Evolutionary conservation across 768 basidiomycete species (phyloP).

Genomic region (Cystobasidium onofrii): DNA sequence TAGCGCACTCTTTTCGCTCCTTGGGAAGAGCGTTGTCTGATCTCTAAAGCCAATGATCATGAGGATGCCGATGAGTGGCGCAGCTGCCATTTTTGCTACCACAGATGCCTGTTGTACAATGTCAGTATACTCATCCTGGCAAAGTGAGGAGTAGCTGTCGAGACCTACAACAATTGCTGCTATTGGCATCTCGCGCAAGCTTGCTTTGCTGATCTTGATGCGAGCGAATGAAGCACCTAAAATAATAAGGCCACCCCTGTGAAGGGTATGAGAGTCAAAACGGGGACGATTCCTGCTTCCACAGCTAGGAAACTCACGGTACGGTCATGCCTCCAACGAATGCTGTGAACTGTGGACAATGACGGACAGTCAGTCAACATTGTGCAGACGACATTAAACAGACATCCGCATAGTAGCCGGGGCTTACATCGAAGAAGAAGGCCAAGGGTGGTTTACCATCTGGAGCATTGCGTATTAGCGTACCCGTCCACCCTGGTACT

Average conservation of each 20-base stretch:
- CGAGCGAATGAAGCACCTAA: constrained; percentile 31
- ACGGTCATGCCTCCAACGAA: constrained; percentile 32
- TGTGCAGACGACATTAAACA: no score
- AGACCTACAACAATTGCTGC: constrained; percentile 16
- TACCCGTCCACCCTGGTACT: constrained; percentile 22
- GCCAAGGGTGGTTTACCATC: constrained; percentile 25
- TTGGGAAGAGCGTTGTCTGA: constrained; percentile 21
- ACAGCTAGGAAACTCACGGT: neutral
- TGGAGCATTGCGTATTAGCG: constrained; percentile 18
- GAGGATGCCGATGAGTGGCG: constrained; percentile 27
- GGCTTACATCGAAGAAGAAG: constrained; percentile 29
- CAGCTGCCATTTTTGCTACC: constrained; percentile 8
- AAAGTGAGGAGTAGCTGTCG: neutral
- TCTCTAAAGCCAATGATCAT: constrained; percentile 17
- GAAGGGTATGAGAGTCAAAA: neutral
- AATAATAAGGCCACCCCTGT: constrained; percentile 22
- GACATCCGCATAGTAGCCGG: neutral
- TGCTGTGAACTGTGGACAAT: constrained; percentile 15
- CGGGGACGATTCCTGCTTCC: neutral
- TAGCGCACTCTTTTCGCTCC: constrained; percentile 18
- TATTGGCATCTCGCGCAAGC: constrained; percentile 14
- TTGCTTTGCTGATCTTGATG: constrained; percentile 8
- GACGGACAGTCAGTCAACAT: no score
- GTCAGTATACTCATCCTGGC: neutral
- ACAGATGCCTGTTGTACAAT: constrained; percentile 7